These are phyloP conservation scores for Penicillium arizonense DNA, from an alignment of 495 filamentous ascomycete genomes.

Conservation along the genomic window DNA sequence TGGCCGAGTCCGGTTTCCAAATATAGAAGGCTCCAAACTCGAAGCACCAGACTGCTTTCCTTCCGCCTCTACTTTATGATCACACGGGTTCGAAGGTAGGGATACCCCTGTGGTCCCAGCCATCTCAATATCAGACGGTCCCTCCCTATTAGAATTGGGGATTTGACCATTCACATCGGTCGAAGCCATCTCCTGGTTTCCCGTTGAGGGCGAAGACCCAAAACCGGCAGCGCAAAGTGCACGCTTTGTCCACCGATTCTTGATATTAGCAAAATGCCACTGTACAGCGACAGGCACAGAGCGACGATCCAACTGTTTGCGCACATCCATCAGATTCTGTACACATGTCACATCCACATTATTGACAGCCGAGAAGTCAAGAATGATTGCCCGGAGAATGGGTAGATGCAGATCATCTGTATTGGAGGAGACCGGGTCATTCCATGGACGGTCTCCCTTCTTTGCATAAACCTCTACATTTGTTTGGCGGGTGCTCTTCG, in stretches of 20 bases:
- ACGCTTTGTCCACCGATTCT: constrained; percentile 93
- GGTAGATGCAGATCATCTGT: constrained; percentile 55
- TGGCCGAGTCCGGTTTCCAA: constrained; percentile 77
- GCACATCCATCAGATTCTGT: constrained; percentile 91
- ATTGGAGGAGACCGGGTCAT: constrained; percentile 75
- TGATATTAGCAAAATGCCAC: constrained; percentile 91
- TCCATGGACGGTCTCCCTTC: constrained; percentile 87
- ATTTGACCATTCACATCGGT: constrained; percentile 61
- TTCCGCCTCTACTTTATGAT: background rate
- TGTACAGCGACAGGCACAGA: constrained; percentile 76
- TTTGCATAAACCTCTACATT: constrained; percentile 58
- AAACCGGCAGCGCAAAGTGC: constrained; percentile 85
- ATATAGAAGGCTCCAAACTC: background rate
- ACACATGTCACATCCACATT: constrained; percentile 91
- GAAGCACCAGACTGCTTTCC: constrained; percentile 50
- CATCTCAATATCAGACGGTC: constrained; percentile 63
- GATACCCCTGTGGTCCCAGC: background rate
- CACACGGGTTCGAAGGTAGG: background rate
- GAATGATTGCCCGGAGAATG: constrained; percentile 81
- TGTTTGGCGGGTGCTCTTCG: constrained; percentile 70
- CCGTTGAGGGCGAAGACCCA: constrained; percentile 54
- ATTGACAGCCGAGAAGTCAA: constrained; percentile 92
- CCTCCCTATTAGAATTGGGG: constrained; percentile 27
- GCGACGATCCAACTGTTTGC: constrained; percentile 90
- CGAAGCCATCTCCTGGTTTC: constrained; percentile 38